Conservation (phyloP, 345 rosid genomes). For the Viola odorata region DNA sequence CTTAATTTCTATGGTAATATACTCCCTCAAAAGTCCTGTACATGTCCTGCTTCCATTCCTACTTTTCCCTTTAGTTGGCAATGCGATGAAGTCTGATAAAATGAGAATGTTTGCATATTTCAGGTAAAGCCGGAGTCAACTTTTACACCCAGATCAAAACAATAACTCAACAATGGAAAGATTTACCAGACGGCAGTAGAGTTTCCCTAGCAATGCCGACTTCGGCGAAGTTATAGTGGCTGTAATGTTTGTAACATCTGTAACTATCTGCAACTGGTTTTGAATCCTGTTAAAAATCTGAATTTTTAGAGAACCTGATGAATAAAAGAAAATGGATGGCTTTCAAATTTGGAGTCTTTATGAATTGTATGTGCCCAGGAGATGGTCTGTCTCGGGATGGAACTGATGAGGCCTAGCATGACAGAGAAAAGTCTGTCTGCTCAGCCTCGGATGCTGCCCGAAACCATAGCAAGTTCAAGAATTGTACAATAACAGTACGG, state of each 20-base stretch:
- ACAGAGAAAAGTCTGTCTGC: conserved; percentile 5
- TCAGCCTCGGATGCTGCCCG: conserved; percentile 22
- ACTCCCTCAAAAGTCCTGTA: not conserved
- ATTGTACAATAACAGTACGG: not conserved
- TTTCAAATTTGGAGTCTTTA: not conserved
- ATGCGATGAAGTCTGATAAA: not conserved
- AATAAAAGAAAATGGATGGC: not conserved
- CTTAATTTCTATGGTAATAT: conserved; percentile 88
- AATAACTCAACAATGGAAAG: conserved; percentile 97
- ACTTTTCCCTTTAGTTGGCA: not conserved
- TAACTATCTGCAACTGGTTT: not conserved
- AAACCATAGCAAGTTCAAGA: not conserved
- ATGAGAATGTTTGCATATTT: conserved; percentile 6
- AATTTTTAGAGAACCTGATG: not conserved
- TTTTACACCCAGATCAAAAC: conserved; percentile 93
- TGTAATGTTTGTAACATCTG: not conserved
- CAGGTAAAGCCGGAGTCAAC: conserved; percentile 96
- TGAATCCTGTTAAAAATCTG: not conserved
- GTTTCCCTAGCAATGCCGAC: conserved; percentile 99
- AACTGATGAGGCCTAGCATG: conserved; percentile 14
- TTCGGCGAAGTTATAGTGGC: conserved; percentile 50
- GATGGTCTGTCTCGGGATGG: not conserved
- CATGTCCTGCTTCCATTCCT: not conserved
- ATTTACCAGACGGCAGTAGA: conserved; percentile 54
- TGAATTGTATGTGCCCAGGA: not conserved